These are phyloP conservation scores for Penicillium nucicola DNA, from an alignment of 495 filamentous ascomycete genomes.

Conservation along the genomic window DNA sequence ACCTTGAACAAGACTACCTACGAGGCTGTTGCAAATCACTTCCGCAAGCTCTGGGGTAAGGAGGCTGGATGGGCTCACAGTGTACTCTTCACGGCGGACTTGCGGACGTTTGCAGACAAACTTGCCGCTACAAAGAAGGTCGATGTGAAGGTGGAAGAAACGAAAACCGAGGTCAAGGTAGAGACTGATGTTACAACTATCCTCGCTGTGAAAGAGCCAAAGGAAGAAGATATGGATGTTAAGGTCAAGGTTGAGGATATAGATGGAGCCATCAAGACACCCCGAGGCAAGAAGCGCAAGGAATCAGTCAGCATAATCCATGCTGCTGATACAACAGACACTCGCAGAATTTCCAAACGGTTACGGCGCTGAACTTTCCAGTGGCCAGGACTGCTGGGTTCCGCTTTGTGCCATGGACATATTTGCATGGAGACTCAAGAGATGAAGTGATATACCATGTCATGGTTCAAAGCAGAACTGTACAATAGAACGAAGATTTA, in stretches of 20 bases:
- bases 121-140: constrained; percentile 47
- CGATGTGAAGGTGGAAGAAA: constrained; percentile 32
- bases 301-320: constrained; percentile 19
- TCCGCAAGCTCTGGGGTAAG: constrained; percentile 85
- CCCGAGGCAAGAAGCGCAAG: constrained; percentile 17
- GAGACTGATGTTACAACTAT: constrained; percentile 28
- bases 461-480: background rate
- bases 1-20: constrained; percentile 86
- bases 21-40: constrained; percentile 84
- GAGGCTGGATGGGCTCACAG: constrained; percentile 98
- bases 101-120: constrained; percentile 76
- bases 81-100: constrained; percentile 92
- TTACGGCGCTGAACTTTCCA: constrained; percentile 14
- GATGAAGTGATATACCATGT: background rate
- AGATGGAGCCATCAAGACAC: constrained; percentile 7
- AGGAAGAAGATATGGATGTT: constrained; percentile 20
- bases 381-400: background rate
- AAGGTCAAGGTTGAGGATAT: constrained; percentile 24
- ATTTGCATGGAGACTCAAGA: background rate
- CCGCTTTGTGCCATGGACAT: background rate
- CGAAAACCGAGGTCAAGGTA: constrained; percentile 23
- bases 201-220: constrained; percentile 24
- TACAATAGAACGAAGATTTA: background rate
- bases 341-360: constrained; percentile 38
- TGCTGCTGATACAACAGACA: constrained; percentile 29